Percentiles rank a stretch among this genome's conserved stretches.
Evolutionary conservation across 2,329 filamentous ascomycete genomes (phyloP).

Genomic region (Colletotrichum sublineola): DNA sequence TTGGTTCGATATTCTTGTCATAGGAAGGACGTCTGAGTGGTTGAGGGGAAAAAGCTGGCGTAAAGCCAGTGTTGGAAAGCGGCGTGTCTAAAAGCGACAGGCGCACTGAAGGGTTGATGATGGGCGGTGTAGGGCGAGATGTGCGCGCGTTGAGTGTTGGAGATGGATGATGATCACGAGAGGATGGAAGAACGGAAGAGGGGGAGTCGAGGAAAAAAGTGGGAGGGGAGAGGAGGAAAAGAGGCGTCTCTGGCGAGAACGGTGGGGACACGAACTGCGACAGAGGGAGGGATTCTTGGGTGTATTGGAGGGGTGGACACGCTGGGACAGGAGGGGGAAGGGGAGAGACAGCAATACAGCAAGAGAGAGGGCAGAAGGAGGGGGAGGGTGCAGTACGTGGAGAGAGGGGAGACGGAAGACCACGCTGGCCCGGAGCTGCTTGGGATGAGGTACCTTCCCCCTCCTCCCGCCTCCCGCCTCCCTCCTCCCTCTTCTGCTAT

Average conservation of each 20-base stretch:
- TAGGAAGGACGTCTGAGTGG: conserved; percentile 44
- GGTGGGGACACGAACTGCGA: conserved; percentile 40
- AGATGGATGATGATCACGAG: conserved; percentile 48
- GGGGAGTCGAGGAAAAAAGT: conserved; percentile 41
- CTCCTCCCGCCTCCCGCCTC: background rate
- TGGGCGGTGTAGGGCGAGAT: conserved; percentile 47
- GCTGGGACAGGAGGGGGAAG: conserved; percentile 28
- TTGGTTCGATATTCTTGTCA: conserved; percentile 45
- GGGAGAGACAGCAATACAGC: conserved; percentile 19
- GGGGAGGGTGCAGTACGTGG: background rate
- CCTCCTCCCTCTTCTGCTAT: background rate
- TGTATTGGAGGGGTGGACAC: conserved; percentile 31
- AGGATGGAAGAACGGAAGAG: conserved; percentile 37
- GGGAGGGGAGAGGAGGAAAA: conserved; percentile 38
- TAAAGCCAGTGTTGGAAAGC: conserved; percentile 39
- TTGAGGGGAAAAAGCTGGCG: conserved; percentile 48
- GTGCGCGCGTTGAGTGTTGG: conserved; percentile 45
- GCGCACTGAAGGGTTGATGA: conserved; percentile 45
- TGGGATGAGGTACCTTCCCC: conserved; percentile 21
- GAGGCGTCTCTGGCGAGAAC: conserved; percentile 35
- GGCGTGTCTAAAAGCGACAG: conserved; percentile 41
- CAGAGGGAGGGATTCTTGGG: conserved; percentile 34
- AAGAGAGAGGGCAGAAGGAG: conserved; percentile 11
- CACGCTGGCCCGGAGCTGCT: conserved; percentile 34
- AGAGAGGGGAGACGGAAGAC: conserved; percentile 26